Evolutionary conservation across 371 early-diverging fungal species (phyloP).

Genomic region (Actinomortierella ambigua): DNA sequence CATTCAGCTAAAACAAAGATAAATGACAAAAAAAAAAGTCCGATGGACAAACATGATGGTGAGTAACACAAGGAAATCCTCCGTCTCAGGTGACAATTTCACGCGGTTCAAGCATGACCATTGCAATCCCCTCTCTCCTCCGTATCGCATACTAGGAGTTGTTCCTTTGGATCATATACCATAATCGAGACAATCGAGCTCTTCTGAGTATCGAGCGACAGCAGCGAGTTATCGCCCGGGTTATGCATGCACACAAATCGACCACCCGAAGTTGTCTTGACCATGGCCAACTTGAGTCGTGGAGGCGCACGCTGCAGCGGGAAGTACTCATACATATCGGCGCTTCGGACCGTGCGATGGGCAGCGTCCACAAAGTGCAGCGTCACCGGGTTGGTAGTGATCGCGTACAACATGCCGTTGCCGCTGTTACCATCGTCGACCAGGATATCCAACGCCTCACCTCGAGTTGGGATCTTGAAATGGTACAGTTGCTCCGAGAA

Average conservation of each 20-base stretch:
- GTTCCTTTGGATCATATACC: conserved; percentile 25
- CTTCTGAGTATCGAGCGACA: conserved; percentile 65
- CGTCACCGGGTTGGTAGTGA: conserved; percentile 74
- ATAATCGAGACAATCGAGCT: conserved; percentile 60
- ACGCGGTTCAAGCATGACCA: too few species aligned
- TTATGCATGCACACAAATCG: conserved; percentile 70
- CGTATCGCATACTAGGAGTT: conserved; percentile 1
- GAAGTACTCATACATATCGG: conserved; percentile 81
- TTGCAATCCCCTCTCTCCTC: too few species aligned
- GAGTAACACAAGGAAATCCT: too few species aligned
- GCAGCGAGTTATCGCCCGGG: conserved; percentile 68
- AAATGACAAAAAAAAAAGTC: conserved; percentile 2
- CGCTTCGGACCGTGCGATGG: conserved; percentile 59
- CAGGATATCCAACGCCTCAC: conserved; percentile 73
- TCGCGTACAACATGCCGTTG: conserved; percentile 62
- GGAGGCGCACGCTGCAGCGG: conserved; percentile 74
- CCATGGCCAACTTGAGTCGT: conserved; percentile 58
- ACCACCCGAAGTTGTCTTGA: conserved; percentile 46
- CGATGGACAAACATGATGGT: conserved; percentile 12
- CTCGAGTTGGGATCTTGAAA: conserved; percentile 74
- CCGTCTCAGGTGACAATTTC: too few species aligned
- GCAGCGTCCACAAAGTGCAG: conserved; percentile 65
- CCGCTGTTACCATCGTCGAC: conserved; percentile 50
- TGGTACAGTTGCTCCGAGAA: conserved; percentile 75
- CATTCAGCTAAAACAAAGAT: conserved; percentile 22